Base-by-base conservation (phyloP, 805 yeast species). In the Pichia heedii region DNA sequence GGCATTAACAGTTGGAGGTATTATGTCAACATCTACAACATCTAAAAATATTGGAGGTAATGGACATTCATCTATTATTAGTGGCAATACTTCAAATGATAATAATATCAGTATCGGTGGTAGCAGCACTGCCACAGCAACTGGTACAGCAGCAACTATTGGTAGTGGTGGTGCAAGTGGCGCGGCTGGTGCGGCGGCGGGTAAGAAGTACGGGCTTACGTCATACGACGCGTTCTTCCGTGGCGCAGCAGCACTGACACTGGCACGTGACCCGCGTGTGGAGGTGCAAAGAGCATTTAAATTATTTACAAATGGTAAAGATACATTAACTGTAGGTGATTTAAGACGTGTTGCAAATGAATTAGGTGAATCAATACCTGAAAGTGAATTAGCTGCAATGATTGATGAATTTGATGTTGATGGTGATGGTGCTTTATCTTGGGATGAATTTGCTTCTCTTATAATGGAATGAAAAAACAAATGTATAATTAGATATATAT, bases 341-440 rank as follows among this genome's bases (percentile, higher is more conserved):
- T 71, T 93, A 46, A 77, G 94, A 61, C 74, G 93, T 48, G 95
- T 90, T 2, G 93, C 97, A 11, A 84, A 84, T 53, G 97, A 90
- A 52, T 66, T 93, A 45, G 97, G 96, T 3, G 98, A 93, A 61
- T 84, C 82, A 53, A 67, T 93, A 45, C 80, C 86, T 6, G 99
- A 93, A 53, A 96, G 87, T 46, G 98, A 93, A 57, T 69, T 93
- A 41, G 74, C 84, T 52, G 97, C 97, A 5, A 93, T 93, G 98
- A 93, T 93, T 51, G 96, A 89, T 49, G 97, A 90, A 62, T 93
- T 93, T 58, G 99, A 93, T 65, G 66, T 89, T 41, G 97, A 93
- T 60, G 95, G 86, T 44, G 97, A 93, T 61, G 97, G 97, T 40
- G 96, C 85, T 51, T 89, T 88, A 52, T 82, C 82, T 56, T 94